A percentile compares a stretch with the other conserved stretches of the same genome.
These are phyloP conservation scores for Tricholoma saponaceum DNA, from an alignment of 768 basidiomycete genomes.

Conservation along the genomic window DNA sequence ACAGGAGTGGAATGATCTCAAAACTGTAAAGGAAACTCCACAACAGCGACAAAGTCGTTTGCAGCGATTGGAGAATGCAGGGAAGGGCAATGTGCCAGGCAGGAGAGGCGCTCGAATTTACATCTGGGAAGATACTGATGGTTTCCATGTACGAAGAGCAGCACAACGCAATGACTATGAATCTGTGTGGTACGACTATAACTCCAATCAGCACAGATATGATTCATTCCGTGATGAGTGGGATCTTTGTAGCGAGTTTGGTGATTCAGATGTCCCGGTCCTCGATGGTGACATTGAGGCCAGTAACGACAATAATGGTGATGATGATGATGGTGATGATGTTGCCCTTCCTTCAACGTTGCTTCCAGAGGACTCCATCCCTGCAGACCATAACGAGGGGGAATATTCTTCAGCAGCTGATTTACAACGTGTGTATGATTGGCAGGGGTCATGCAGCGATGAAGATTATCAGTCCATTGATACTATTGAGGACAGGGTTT, in stretches of 20 bases:
- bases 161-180: constrained; percentile 8
- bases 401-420: no score
- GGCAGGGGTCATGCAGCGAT: background rate
- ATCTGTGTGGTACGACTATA: constrained; percentile 13
- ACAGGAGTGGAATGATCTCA: background rate
- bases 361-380: no score
- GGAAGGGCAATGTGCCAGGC: background rate
- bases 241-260: constrained; percentile 15
- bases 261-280: background rate
- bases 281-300: background rate
- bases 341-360: no score
- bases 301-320: no score
- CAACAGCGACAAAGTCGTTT: background rate
- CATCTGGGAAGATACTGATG: constrained; percentile 17
- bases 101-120: constrained; percentile 15
- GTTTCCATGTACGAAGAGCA: constrained; percentile 14
- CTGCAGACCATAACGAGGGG: no score
- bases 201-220: constrained; percentile 8
- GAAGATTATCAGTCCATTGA: background rate
- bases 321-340: background rate
- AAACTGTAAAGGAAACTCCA: background rate
- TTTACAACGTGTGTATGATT: no score
- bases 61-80: background rate
- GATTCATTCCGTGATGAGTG: constrained; percentile 17
- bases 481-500: no score